phyloP scores from a whole-genome alignment of 768 basidiomycete species.

The Amanita muscaria region DNA sequence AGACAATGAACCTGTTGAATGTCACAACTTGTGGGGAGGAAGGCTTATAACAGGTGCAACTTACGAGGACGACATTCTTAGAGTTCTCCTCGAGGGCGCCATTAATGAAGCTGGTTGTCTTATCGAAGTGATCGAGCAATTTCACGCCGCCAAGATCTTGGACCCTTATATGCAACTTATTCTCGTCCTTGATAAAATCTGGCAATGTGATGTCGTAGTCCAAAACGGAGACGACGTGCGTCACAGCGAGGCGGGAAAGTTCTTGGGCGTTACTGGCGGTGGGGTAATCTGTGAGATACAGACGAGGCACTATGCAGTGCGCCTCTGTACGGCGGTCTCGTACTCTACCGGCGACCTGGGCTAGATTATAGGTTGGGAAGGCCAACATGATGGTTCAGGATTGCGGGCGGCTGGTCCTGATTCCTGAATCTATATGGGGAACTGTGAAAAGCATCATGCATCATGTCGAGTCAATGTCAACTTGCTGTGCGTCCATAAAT shows the following conservation, averaged over 20 bases:
- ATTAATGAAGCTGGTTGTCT: slow-evolving; percentile 44
- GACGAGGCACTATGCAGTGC: slow-evolving; percentile 29
- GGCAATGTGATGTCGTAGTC: slow-evolving; percentile 42
- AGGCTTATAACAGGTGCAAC: slow-evolving; percentile 14
- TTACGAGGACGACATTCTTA: slow-evolving; percentile 39
- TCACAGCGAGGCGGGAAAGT: slow-evolving; percentile 53
- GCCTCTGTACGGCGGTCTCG: neutral
- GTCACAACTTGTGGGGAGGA: neutral
- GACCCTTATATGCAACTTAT: slow-evolving; percentile 41
- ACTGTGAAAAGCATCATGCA: no score
- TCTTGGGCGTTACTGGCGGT: slow-evolving; percentile 43
- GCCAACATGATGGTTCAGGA: slow-evolving; percentile 22
- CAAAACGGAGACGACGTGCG: slow-evolving; percentile 63
- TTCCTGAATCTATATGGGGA: neutral
- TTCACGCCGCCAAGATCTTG: slow-evolving; percentile 32
- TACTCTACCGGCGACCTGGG: slow-evolving; percentile 10
- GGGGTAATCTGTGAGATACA: slow-evolving; percentile 57
- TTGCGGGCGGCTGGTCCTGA: slow-evolving; percentile 3
- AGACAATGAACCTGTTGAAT: slow-evolving; percentile 61
- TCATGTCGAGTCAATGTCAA: no score
- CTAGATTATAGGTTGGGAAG: slow-evolving; percentile 24
- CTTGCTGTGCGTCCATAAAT: no score
- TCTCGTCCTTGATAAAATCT: slow-evolving; percentile 30
- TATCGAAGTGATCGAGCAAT: slow-evolving; percentile 36
- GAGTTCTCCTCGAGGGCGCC: slow-evolving; percentile 36